phyloP scores from a whole-genome alignment of 495 filamentous ascomycete species.

The Daldinia concentrica region DNA sequence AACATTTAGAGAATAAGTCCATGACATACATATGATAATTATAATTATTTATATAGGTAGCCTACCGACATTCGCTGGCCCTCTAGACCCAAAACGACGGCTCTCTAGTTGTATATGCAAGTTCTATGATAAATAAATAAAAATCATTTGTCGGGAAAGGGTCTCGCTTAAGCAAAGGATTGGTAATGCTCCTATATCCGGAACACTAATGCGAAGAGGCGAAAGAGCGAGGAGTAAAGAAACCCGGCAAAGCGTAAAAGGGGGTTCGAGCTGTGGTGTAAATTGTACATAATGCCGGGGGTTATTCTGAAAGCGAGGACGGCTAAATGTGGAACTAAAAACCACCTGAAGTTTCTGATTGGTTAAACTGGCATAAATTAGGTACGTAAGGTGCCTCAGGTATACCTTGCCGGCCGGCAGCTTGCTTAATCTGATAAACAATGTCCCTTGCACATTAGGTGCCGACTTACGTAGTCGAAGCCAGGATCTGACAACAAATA shows the following conservation, averaged over 20 bases:
- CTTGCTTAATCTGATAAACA: not conserved
- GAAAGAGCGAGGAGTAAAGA: constrained; percentile 23
- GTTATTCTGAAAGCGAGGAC: constrained; percentile 32
- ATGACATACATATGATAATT: not conserved
- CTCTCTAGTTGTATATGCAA: not conserved
- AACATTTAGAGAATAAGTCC: not conserved
- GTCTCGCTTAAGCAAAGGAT: not conserved
- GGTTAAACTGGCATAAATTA: not conserved
- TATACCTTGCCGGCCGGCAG: not conserved
- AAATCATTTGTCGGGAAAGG: not conserved
- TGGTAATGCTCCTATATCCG: constrained; percentile 35
- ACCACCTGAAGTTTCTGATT: constrained; percentile 17
- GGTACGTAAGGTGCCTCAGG: not conserved
- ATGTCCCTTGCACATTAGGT: not conserved
- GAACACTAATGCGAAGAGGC: constrained; percentile 19
- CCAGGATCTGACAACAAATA: not conserved
- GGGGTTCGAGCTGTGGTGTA: not conserved
- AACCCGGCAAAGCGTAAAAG: not conserved
- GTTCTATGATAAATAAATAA: not conserved
- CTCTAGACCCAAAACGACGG: not conserved
- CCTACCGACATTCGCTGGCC: not conserved
- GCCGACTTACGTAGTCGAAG: not conserved
- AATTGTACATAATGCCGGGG: too few species aligned
- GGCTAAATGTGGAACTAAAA: constrained; percentile 29
- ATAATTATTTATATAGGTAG: not conserved